Evolutionary conservation across 1,284 basidiomycete genomes (phyloP).

Genomic region (Quambalaria eucalypti): DNA sequence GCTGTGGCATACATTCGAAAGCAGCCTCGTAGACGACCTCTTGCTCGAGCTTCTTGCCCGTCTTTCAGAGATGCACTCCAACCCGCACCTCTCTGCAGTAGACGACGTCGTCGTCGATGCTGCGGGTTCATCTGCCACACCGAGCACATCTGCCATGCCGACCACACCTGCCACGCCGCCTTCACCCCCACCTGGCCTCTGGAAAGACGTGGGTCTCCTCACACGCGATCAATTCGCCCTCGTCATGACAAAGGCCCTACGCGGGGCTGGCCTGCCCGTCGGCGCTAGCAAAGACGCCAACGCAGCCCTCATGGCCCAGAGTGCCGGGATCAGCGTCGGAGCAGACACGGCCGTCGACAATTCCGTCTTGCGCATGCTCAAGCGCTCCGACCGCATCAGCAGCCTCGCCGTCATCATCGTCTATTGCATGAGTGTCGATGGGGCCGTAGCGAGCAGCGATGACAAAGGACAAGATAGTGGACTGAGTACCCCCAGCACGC

Average conservation of each 20-base stretch:
- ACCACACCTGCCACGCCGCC: neutral
- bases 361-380: slow-evolving; percentile 66
- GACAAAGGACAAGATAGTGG: slow-evolving; percentile 8
- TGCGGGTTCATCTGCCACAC: neutral
- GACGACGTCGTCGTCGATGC: neutral
- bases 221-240: slow-evolving; percentile 74
- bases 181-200: slow-evolving; percentile 34
- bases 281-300: slow-evolving; percentile 46
- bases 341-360: slow-evolving; percentile 56
- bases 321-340: slow-evolving; percentile 39
- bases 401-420: slow-evolving; percentile 78
- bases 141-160: neutral
- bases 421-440: slow-evolving; percentile 82
- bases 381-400: slow-evolving; percentile 62
- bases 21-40: slow-evolving; percentile 69
- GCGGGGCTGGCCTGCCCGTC: slow-evolving; percentile 65
- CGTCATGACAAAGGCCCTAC: slow-evolving; percentile 75
- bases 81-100: neutral
- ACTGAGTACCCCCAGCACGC: slow-evolving; percentile 17
- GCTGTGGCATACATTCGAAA: slow-evolving; percentile 78
- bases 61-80: slow-evolving; percentile 66
- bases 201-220: slow-evolving; percentile 81
- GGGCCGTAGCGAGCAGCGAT: slow-evolving; percentile 49
- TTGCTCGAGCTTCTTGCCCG: slow-evolving; percentile 71
- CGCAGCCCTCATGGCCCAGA: slow-evolving; percentile 37